These are phyloP conservation scores for Magnolia changhungtana DNA, from an alignment of 164 flowering plant species.

Conservation along the genomic window DNA sequence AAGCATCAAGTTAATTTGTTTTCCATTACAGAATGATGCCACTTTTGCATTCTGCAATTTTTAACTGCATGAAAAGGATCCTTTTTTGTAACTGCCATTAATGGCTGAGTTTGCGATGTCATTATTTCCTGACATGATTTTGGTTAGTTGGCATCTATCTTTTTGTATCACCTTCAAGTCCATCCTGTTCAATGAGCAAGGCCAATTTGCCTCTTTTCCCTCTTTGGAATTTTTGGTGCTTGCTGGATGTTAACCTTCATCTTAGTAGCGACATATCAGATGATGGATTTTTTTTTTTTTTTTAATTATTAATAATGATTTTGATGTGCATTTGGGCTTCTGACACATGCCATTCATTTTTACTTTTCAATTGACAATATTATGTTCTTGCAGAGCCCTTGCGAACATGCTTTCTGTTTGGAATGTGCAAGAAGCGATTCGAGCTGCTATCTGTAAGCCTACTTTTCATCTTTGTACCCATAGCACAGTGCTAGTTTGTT, in stretches of 20 bases:
- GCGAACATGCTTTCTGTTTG: conserved; percentile 94
- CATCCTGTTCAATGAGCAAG: background rate
- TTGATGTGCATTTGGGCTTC: background rate
- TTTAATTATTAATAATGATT: background rate
- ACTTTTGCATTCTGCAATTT: too few relatives aligned
- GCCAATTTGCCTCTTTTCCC: background rate
- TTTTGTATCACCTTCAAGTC: background rate
- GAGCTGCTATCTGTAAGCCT: conserved; percentile 87
- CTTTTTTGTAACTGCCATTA: too few relatives aligned
- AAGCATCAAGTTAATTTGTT: too few relatives aligned
- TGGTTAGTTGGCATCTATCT: background rate
- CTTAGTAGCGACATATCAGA: background rate
- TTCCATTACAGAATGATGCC: too few relatives aligned
- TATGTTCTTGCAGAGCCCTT: conserved; percentile 68
- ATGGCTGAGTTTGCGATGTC: too few relatives aligned
- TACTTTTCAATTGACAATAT: background rate
- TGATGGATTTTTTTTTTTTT: background rate
- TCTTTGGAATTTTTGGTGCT: background rate
- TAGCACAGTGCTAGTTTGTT: background rate
- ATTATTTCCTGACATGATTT: background rate
- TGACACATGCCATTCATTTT: background rate
- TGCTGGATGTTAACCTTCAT: too few relatives aligned
- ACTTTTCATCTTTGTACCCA: background rate
- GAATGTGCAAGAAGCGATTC: conserved; percentile 97
- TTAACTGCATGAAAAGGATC: too few relatives aligned